Base-by-base conservation (phyloP, 306 rosid genomes). In the Lablab purpureus region DNA sequence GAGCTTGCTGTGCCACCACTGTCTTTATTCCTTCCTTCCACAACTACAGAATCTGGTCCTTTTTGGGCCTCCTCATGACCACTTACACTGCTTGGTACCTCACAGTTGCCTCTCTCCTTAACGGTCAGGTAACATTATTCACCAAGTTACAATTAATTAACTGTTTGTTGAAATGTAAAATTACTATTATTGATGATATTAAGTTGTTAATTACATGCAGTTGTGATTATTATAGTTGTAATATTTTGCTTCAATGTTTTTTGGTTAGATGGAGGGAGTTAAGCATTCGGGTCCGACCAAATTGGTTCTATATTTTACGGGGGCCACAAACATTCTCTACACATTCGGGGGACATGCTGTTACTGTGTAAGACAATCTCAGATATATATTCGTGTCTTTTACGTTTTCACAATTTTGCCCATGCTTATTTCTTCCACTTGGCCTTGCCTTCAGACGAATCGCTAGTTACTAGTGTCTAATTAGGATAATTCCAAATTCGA, bases 251-350 rank as follows among this genome's bases (percentile, higher is more conserved):
- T 49, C 58, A 45, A 36, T 65, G 51, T 55, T 81, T 55, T 74
- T 21, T 68, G 67, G 30, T 43, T 25, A 94, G 99, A 88, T 87
- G 71, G 99, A 93, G 60, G 99, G 99, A 37, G 99, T 95, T 12
- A 85, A 90, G 87, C 98, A 95, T 79, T 90, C 99, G 54, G 99
- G 98, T 82, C 98, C 99, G 17, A 68, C 89, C 75, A 95, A 88
- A 87, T 21, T 95, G 85, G 98, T 92, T 73, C 87, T 95, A 7
- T 95, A 95, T 86, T 95, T 95, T 87, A 95, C 99, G 0, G 99
- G 99, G 88, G 91, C 99, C 91, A 95, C 99, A 78, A 95, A 95
- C 98, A 95, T 95, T 91, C 99, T 95, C 83, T 95, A 95, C 90
- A 95, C 99, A 70, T 95, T 95, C 40, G 99, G 99, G 82, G 99